Evolutionary conservation across 352 stramenopile genomes (phyloP), one percentile per base, ranked within the genome.

Genomic region (Phytophthora syringae): DNA sequence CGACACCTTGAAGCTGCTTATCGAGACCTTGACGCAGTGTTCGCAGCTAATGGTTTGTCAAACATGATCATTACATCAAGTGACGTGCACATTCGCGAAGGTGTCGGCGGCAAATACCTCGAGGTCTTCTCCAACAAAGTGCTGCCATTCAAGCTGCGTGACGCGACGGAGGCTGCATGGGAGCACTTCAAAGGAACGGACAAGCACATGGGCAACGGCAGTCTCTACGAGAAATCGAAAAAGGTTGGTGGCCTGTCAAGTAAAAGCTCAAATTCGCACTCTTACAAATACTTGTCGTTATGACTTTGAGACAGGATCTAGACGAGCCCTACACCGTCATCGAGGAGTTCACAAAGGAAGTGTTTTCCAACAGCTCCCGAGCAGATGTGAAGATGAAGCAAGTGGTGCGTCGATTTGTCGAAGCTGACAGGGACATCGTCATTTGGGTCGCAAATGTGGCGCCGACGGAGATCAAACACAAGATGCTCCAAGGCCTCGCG

Each of bases 401-500:
- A 42, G 70, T 90, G 32, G 58, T 87, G 44, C 71, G 79, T 2
- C 76, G 82, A 10, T 86, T 77, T 67, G 66, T 85, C 1, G 80
- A 88, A n/a, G 27, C 69, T 27, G 82, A 83, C 44, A 79, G 82
- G 20, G 66, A 86, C 21, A 70, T 90, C 32, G 78, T 90, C 20
- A 80, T 88, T 18, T 90, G 77, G 79, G 74, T 73, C 12, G 67
- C 82, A n/a, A 76, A 66, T 47, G 72, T 84, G 25, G 64, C 81
- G 10, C 78, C 82, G 25, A 59, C 78, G n/a, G 76, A 82, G 61
- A 87, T 90, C 71, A 74, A 70, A 22, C 58, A 79, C 43, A 75
- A 86, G 49, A 75, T 72, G 16, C 45, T 77, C 2, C 56, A 30
- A 9, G 69, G 69, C 13, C 39, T 76, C 39, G 60, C 63, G 16